A percentile compares a stretch with the other conserved stretches of the same genome.
phyloP scores from a whole-genome alignment of 1,284 basidiomycete genomes.

The Entoloma clypeatum region DNA sequence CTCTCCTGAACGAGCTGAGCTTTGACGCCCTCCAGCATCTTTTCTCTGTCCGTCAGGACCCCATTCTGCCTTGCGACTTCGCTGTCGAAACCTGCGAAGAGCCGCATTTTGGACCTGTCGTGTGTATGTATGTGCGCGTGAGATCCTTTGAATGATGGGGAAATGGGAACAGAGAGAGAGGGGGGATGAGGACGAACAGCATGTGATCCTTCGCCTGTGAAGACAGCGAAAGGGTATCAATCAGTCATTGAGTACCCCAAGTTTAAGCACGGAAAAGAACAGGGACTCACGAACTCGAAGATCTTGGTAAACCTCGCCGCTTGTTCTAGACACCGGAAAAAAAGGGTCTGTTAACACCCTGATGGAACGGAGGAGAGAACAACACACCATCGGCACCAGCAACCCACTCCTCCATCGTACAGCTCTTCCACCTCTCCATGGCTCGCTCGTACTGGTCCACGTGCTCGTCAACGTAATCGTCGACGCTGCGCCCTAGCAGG shows the following conservation, averaged over 20 bases:
- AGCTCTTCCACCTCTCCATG: slow-evolving; percentile 32
- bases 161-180: neutral
- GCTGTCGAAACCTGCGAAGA: slow-evolving; percentile 29
- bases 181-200: slow-evolving; percentile 24
- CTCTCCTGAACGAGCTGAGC: slow-evolving; percentile 30
- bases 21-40: slow-evolving; percentile 25
- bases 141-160: neutral
- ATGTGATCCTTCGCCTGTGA: slow-evolving; percentile 34
- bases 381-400: slow-evolving; percentile 34
- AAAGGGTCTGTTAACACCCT: neutral
- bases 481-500: slow-evolving; percentile 32
- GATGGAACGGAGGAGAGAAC: neutral
- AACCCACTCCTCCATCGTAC: slow-evolving; percentile 36
- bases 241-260: neutral
- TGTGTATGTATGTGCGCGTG: neutral
- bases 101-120: slow-evolving; percentile 31
- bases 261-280: neutral
- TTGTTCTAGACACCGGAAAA: slow-evolving; percentile 26
- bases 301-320: slow-evolving; percentile 30
- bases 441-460: slow-evolving; percentile 31
- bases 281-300: slow-evolving; percentile 32
- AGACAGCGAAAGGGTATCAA: neutral
- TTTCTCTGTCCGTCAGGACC: slow-evolving; percentile 25
- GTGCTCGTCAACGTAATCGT: slow-evolving; percentile 29
- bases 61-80: slow-evolving; percentile 27